Evolutionary conservation across 768 basidiomycete species (phyloP), one percentile per base, ranked within the genome.

Genomic region (Phaeolepiota aurea): DNA sequence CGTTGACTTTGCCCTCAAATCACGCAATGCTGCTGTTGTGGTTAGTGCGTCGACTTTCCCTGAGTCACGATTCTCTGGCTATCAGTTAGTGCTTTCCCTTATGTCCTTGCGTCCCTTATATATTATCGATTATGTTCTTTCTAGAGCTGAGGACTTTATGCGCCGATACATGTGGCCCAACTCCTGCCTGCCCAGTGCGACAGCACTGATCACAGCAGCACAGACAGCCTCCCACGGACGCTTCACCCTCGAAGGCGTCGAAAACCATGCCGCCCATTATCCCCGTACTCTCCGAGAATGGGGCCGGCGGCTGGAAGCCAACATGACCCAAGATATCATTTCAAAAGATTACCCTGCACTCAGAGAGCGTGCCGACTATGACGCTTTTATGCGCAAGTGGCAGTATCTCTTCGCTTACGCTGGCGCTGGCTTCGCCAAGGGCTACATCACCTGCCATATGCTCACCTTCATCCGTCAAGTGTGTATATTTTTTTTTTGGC

Each of bases 281-380:
- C 88, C 91, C 20, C 81, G 90, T 37, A 94, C 91, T 19, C 73
- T 94, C n/a, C 79, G 90, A 38, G 88, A 90, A 65, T 94, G 91
- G 91, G 79, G 78, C 20, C 70, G 81, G 20, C 76, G 88, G 20
- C 77, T 93, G 43, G 78, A 82, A 44, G 62, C 64, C 35, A 84
- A 84, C 54, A 55, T 80, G 31, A 65, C 66, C 9, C 79, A 78
- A 47, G 79, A 79, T 11, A 48, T 71, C 41, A 66, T 85, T 32
- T 49, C 70, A 28, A 64, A 65, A 44, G 77, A 79, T 43, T 77
- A 83, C 52, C 83, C 84, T 4, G 64, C 68, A 5, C 62, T 87
- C 21, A 61, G 63, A 31, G 76, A 83, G 40, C 53, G 56, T 16
- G 56, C 64, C 16, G 76, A 81, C 48, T 85, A 77, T 48, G 77